phyloP scores from a whole-genome alignment of 805 yeast genomes.

The Pichia membranifaciens region DNA sequence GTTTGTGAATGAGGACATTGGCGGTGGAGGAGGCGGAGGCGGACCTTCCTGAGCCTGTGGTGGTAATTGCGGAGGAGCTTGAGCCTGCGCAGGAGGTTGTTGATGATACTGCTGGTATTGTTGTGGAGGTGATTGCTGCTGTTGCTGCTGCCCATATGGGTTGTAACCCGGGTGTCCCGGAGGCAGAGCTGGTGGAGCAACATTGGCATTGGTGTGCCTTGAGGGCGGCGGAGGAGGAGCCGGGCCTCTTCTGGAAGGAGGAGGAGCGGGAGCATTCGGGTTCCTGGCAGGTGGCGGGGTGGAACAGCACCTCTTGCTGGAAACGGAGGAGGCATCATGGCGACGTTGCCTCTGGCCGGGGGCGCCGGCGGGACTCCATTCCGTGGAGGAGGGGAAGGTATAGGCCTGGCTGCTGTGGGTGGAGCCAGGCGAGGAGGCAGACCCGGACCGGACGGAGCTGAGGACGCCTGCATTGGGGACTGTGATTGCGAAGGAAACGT shows the following conservation, averaged over 20 bases:
- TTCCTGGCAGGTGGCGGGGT: constrained; percentile 41
- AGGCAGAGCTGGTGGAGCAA: constrained; percentile 8
- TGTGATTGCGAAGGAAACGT: too few species aligned
- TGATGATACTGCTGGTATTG: background rate
- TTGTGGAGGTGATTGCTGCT: constrained; percentile 2
- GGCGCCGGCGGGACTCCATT: constrained; percentile 24
- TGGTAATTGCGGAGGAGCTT: constrained; percentile 17
- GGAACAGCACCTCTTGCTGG: constrained; percentile 33
- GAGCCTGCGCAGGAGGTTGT: too few species aligned
- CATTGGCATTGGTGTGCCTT: constrained; percentile 13
- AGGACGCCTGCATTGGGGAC: too few species aligned
- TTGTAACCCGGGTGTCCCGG: constrained; percentile 7
- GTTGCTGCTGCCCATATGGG: background rate
- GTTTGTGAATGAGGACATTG: constrained; percentile 18
- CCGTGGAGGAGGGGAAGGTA: constrained; percentile 6
- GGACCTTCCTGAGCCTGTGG: constrained; percentile 4
- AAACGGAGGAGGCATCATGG: constrained; percentile 22
- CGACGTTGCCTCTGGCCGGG: constrained; percentile 24
- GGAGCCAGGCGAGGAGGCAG: constrained; percentile 24
- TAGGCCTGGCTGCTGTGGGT: constrained; percentile 17
- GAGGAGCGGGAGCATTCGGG: constrained; percentile 30
- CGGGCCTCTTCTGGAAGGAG: constrained; percentile 31
- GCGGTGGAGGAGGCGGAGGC: constrained; percentile 21
- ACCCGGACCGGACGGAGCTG: constrained; percentile 18
- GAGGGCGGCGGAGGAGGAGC: constrained; percentile 43